Evolutionary conservation across 768 basidiomycete species (phyloP), one percentile per base, ranked within the genome.

Genomic region (Bullera alba): DNA sequence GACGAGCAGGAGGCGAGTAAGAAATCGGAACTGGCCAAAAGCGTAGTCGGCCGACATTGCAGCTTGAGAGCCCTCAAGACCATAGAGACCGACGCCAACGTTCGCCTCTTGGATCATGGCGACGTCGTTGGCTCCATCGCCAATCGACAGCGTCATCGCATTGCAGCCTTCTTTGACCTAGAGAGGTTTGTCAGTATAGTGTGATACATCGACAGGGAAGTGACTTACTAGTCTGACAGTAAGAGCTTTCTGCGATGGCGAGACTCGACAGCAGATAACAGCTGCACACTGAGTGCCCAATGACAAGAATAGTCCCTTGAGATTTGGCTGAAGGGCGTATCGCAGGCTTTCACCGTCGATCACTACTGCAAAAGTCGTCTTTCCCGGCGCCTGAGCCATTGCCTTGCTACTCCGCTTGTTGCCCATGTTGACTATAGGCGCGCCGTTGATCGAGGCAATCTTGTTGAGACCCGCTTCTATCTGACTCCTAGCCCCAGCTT

Each of bases 91-190:
- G 65, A 91, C 88, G 2, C 93, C 93, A 58, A 97, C 85, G 70
- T 97, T 91, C n/a, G 93, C 93, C 65, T 93, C 93, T 69, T 97
- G 93, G 51, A 97, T 97, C 93, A 97, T 97, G 5, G 92, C 91
- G 21, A 97, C 93, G 66, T 97, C 93, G 66, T 97, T 97, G 15
- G 93, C 93, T n/a, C 73, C 75, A 62, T 97, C 93, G 8, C 93
- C 93, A 47, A 99, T 97, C 0, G 92, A 87, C 25, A 97, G 73
- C 1, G 92, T 93, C 93, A 96, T 95, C 0, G 91, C 91, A 43
- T 88, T 84, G 41, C 85, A 81, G 8, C 93, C 93, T 60, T 96
- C 90, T 64, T 96, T 96, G 71, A 96, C 88, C 87, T 87, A 53
- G 4, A 53, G 37, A n/a, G n/a, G n/a, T 21, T 39, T 10, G 19